A percentile compares a stretch with the other conserved stretches of the same genome.
These are phyloP conservation scores for Zygotorulaspora chibaensis DNA, from an alignment of 805 yeast genomes.

Conservation along the genomic window DNA sequence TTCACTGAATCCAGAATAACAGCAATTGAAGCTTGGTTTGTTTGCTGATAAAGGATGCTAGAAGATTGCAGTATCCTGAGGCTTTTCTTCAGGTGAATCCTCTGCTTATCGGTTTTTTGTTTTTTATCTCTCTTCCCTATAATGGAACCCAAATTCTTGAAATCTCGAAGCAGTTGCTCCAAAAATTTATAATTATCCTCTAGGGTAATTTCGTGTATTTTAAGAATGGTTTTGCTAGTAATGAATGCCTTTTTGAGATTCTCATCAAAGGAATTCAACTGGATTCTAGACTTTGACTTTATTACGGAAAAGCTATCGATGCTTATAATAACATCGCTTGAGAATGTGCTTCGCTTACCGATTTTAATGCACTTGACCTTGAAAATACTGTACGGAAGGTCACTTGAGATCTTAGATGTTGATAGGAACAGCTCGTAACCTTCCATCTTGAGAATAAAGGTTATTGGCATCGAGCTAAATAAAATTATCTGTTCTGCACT, in stretches of 20 bases:
- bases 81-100: conserved; percentile 20
- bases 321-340: neutral
- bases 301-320: conserved; percentile 4
- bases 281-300: conserved; percentile 11
- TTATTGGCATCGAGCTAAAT: conserved; percentile 4
- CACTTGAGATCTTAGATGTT: conserved; percentile 5
- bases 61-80: conserved; percentile 30
- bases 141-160: neutral
- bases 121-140: neutral
- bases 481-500: conserved; percentile 1
- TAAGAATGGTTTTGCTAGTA: conserved; percentile 8
- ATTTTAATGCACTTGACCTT: conserved; percentile 7
- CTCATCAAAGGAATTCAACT: conserved; percentile 10
- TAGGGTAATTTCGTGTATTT: conserved; percentile 4
- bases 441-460: conserved; percentile 2
- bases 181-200: conserved; percentile 4
- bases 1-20: conserved; percentile 14
- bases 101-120: conserved; percentile 2
- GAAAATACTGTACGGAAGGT: conserved; percentile 5
- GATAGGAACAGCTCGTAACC: conserved; percentile 2
- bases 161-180: conserved; percentile 3
- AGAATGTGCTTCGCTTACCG: neutral
- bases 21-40: conserved; percentile 15
- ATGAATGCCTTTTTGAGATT: conserved; percentile 9
- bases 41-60: conserved; percentile 20